phyloP scores from a whole-genome alignment of 1,284 basidiomycete species.

The Tremellales sp. region DNA sequence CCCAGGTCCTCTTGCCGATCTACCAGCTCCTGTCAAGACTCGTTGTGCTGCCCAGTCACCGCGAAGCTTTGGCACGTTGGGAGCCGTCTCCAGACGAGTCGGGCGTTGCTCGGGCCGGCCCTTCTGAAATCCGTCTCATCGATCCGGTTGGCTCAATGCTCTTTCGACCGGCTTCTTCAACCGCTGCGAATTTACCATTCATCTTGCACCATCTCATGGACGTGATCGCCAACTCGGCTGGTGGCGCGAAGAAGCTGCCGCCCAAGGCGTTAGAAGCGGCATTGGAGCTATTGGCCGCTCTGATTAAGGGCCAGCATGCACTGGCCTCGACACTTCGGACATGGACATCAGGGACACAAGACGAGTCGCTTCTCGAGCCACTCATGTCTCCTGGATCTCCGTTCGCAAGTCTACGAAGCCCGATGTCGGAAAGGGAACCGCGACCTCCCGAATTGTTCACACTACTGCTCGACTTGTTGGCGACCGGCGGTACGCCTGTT shows the following conservation, averaged over 20 bases:
- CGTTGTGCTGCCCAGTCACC: slow-evolving; percentile 59
- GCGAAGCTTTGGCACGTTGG: slow-evolving; percentile 61
- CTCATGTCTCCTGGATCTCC: too few species aligned
- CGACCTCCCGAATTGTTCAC: slow-evolving; percentile 12
- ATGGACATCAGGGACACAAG: slow-evolving; percentile 15
- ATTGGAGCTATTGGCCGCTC: slow-evolving; percentile 62
- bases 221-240: slow-evolving; percentile 13
- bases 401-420: neutral
- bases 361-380: neutral
- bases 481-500: slow-evolving; percentile 28
- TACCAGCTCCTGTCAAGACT: slow-evolving; percentile 58
- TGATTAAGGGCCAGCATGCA: slow-evolving; percentile 61
- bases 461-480: slow-evolving; percentile 28
- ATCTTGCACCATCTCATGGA: slow-evolving; percentile 30
- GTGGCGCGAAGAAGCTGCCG: slow-evolving; percentile 45
- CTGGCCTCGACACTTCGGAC: slow-evolving; percentile 20
- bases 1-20: slow-evolving; percentile 45
- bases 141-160: neutral
- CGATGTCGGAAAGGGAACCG: neutral
- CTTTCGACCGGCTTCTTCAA: too few species aligned
- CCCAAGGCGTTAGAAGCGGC: slow-evolving; percentile 65
- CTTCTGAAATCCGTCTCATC: neutral
- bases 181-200: slow-evolving; percentile 7
- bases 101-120: neutral
- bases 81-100: slow-evolving; percentile 51